Conservation (phyloP, 1,139 yeast genomes). For the Waltiozyma sp. region DNA sequence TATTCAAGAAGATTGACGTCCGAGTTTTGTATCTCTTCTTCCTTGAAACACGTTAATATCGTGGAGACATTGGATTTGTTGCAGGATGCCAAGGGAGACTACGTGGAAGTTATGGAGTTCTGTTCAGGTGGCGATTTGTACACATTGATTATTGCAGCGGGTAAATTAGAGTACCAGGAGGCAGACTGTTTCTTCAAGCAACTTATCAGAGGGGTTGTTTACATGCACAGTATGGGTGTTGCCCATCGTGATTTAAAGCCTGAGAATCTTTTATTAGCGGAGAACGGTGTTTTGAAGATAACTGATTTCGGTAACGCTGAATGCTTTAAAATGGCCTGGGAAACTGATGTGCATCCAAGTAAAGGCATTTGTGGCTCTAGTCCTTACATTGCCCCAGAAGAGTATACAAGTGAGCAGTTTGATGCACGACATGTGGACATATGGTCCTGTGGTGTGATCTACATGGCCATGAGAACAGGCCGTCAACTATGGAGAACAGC, state of each 20-base stretch:
- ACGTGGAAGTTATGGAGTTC: slow-evolving; percentile 94
- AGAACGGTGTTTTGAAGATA: slow-evolving; percentile 71
- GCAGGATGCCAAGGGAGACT: slow-evolving; percentile 86
- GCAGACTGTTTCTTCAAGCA: slow-evolving; percentile 96
- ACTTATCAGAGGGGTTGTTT: slow-evolving; percentile 78
- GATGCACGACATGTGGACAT: slow-evolving; percentile 90
- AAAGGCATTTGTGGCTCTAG: slow-evolving; percentile 82
- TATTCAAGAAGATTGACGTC: slow-evolving; percentile 68
- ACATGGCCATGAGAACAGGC: slow-evolving; percentile 98
- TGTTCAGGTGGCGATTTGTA: slow-evolving; percentile 94
- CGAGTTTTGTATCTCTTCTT: slow-evolving; percentile 79
- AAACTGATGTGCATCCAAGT: slow-evolving; percentile 68
- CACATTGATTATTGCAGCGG: slow-evolving; percentile 73
- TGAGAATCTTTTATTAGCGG: slow-evolving; percentile 75
- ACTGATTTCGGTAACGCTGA: slow-evolving; percentile 96
- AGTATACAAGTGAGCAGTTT: slow-evolving; percentile 60
- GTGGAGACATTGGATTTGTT: slow-evolving; percentile 78
- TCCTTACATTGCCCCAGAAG: slow-evolving; percentile 96
- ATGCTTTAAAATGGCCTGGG: slow-evolving; percentile 97
- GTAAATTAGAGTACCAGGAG: slow-evolving; percentile 73
- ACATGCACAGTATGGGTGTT: slow-evolving; percentile 97
- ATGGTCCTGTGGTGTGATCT: slow-evolving; percentile 95
- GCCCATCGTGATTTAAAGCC: slow-evolving; percentile 94
- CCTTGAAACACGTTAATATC: slow-evolving; percentile 69
- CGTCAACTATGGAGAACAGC: slow-evolving; percentile 89